Conservation (phyloP, 1,284 basidiomycete genomes). For the Cutaneotrichosporon spelunceum region DNA sequence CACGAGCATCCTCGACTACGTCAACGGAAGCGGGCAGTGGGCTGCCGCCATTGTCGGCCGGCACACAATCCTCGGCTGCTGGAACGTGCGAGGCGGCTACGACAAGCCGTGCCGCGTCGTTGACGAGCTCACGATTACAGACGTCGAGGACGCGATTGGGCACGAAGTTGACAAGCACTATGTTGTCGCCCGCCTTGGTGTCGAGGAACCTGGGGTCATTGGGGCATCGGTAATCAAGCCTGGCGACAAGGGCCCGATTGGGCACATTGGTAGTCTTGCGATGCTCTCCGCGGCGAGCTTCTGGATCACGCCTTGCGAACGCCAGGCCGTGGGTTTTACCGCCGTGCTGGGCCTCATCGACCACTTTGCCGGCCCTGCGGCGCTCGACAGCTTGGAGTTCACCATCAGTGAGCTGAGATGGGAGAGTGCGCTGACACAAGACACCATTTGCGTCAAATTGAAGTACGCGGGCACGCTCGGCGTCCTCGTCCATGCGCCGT, state of each 20-base stretch:
- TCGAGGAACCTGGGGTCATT: neutral
- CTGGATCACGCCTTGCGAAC: slow-evolving; percentile 3
- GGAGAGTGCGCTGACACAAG: slow-evolving; percentile 1
- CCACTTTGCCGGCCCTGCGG: slow-evolving; percentile 30
- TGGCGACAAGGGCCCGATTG: neutral
- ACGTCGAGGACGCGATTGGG: slow-evolving; percentile 13
- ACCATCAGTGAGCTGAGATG: neutral
- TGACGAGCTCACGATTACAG: slow-evolving; percentile 8
- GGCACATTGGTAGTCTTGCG: neutral
- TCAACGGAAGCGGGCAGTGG: slow-evolving; percentile 16
- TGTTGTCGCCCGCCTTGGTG: slow-evolving; percentile 1
- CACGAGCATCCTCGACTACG: slow-evolving; percentile 4
- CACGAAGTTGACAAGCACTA: neutral
- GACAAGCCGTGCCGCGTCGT: neutral
- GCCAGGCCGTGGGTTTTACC: neutral
- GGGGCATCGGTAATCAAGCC: neutral
- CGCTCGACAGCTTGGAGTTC: slow-evolving; percentile 9
- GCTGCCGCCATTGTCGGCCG: neutral
- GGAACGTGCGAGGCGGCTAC: slow-evolving; percentile 10
- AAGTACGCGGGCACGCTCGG: slow-evolving; percentile 11
- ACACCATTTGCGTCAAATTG: neutral
- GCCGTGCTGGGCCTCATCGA: slow-evolving; percentile 34
- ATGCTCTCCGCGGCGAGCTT: slow-evolving; percentile 1
- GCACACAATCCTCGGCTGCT: slow-evolving; percentile 10
- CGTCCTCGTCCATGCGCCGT: slow-evolving; percentile 3